phyloP scores from a whole-genome alignment of 176 grass and related monocot genomes.

The Bromus sterilis region DNA sequence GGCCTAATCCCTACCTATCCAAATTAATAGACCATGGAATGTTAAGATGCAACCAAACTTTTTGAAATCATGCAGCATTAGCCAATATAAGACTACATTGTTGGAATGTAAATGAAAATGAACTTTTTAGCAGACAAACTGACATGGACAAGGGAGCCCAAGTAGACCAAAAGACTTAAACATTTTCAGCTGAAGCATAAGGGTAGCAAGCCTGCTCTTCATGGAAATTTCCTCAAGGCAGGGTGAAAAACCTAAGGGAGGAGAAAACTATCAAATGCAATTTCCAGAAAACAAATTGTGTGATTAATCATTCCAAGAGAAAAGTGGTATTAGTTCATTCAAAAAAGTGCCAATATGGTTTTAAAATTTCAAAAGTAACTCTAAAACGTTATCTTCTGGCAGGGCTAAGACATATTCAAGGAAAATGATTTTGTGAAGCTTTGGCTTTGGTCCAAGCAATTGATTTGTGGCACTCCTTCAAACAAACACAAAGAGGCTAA shows the following conservation, averaged over 20 bases:
- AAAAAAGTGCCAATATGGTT: background rate
- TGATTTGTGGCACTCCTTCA: background rate
- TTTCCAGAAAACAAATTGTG: background rate
- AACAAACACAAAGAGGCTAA: slow-evolving; percentile 12
- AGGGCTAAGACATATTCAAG: background rate
- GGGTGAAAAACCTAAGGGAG: background rate
- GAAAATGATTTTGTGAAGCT: background rate
- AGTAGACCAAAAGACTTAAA: background rate
- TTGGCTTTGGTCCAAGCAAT: background rate
- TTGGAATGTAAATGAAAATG: background rate
- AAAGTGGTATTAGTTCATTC: background rate
- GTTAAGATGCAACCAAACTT: background rate
- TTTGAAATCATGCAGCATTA: background rate
- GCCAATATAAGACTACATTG: background rate
- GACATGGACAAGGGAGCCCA: background rate
- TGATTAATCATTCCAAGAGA: background rate
- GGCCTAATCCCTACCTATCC: background rate
- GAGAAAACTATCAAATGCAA: background rate
- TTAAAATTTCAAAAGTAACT: background rate
- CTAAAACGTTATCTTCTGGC: background rate
- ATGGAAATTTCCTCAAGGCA: background rate
- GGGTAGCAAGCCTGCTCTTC: background rate
- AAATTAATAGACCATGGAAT: background rate
- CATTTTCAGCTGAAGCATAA: background rate
- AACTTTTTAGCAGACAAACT: background rate